These are phyloP conservation scores for Coniochaeta ligniaria DNA, from an alignment of 2,329 filamentous ascomycete genomes.

Conservation along the genomic window DNA sequence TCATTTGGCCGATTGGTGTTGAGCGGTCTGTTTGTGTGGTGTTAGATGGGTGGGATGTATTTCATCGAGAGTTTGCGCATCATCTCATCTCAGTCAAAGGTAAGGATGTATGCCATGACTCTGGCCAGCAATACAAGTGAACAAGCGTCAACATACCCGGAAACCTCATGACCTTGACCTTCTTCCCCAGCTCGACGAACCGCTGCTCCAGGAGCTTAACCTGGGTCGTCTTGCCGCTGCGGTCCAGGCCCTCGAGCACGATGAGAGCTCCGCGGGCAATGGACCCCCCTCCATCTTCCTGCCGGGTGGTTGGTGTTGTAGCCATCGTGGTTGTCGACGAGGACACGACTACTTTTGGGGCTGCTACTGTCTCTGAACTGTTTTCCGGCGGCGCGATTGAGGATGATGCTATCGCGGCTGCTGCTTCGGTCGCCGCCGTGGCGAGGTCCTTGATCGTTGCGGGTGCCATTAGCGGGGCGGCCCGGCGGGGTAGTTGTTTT, in stretches of 20 bases:
- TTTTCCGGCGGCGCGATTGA: slow-evolving; percentile 2
- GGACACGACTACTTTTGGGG: background rate
- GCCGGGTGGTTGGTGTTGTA: background rate
- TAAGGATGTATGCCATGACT: too few species aligned
- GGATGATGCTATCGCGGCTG: slow-evolving; percentile 17
- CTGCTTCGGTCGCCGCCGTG: slow-evolving; percentile 37
- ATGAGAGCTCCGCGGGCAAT: slow-evolving; percentile 62
- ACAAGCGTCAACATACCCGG: slow-evolving; percentile 39
- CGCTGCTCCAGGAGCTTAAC: slow-evolving; percentile 59
- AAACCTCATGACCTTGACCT: slow-evolving; percentile 48
- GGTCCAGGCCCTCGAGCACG: slow-evolving; percentile 81
- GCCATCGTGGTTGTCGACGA: background rate
- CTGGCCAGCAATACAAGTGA: background rate
- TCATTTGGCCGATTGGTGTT: slow-evolving; percentile 81
- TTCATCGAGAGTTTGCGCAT: background rate
- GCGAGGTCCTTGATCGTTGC: slow-evolving; percentile 44
- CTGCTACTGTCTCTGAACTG: background rate
- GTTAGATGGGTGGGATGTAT: background rate
- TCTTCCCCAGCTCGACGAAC: slow-evolving; percentile 39
- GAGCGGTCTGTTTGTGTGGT: slow-evolving; percentile 55
- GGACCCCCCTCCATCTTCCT: background rate
- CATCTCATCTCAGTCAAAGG: background rate
- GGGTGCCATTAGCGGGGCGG: background rate
- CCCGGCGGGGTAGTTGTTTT: background rate
- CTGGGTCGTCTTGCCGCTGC: slow-evolving; percentile 89